Evolutionary conservation across 768 basidiomycete genomes (phyloP).

Genomic region (Xanthoconium stramineum): DNA sequence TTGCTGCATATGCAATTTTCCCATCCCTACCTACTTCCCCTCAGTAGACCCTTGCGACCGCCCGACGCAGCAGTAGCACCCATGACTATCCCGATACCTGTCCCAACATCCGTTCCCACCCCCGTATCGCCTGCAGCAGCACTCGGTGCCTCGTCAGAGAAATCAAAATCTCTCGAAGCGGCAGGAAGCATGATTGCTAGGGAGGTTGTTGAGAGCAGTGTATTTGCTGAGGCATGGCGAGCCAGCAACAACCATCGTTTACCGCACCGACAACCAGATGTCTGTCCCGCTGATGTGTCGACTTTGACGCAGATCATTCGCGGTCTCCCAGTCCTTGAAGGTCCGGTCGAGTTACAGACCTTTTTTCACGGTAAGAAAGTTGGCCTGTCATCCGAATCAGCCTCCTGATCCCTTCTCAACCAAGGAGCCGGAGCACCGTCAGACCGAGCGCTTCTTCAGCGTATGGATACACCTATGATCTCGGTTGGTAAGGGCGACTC

Average conservation of each 20-base stretch:
- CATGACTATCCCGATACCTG: conserved; percentile 39
- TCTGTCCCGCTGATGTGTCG: conserved; percentile 61
- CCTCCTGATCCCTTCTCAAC: not conserved
- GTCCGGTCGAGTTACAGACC: conserved; percentile 40
- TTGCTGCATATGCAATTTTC: conserved; percentile 68
- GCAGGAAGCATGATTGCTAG: conserved; percentile 58
- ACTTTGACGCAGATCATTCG: conserved; percentile 38
- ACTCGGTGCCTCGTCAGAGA: conserved; percentile 61
- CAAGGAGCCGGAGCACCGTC: conserved; percentile 1
- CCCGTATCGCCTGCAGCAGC: conserved; percentile 81
- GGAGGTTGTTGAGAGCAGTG: conserved; percentile 71
- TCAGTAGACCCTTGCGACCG: conserved; percentile 58
- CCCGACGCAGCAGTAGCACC: conserved; percentile 52
- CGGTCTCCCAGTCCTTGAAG: conserved; percentile 35
- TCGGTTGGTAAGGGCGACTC: conserved; percentile 65
- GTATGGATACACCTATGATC: conserved; percentile 54
- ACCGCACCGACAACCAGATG: conserved; percentile 26
- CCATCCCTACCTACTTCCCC: conserved; percentile 58
- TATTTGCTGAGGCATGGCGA: conserved; percentile 69
- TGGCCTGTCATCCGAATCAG: not conserved
- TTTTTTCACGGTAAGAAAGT: conserved; percentile 40
- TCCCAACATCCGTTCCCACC: conserved; percentile 64
- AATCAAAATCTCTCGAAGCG: conserved; percentile 63
- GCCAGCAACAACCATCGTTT: conserved; percentile 31
- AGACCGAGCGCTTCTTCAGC: conserved; percentile 21